Base-by-base conservation (phyloP, 1,139 yeast species). In the Schwanniomyces etchellsii region DNA sequence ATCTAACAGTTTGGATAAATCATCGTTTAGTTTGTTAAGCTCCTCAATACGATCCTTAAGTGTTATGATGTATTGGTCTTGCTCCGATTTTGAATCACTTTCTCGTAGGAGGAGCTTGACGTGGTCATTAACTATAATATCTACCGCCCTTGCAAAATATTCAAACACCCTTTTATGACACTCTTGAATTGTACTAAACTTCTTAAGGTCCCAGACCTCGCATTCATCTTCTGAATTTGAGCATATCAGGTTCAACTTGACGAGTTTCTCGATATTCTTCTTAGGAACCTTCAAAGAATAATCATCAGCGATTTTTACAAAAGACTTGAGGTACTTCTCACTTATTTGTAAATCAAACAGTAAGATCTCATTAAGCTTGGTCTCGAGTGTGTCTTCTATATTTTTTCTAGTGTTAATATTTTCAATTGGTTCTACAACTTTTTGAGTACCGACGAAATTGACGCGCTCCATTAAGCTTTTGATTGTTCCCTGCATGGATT, bases 131-230 rank as follows among this genome's bases (percentile, higher is more conserved):
- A 77, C 74, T 12, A 78, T 60, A 5, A 78, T 70, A 22, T 68
- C 74, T 4, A 74, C 68, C 0, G 84, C 86, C 30, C 77, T 57
- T 11, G 73, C 69, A 39, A 76, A 74, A 44, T 77, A 80, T 15
- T 69, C 70, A 40, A 74, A 69, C 1, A 79, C 57, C 0, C 80
- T 65, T 30, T 70, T 70, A 31, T 75, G 74, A 14, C 68, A 58
- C n/a, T 73, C 70, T 33, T 62, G 58, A 9, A 68, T 52, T 24
- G 51, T 43, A 11, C 48, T 53, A 26, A 62, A 43, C 29, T 66
- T 58, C 3, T 48, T 38, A 12, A 37, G 35, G 30, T 46, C 53
- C 42, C 43, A 44, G 16, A 22, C 27, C 3, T 27, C 4, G 36
- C 20, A 5, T 26, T 30, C 24, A 11, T 37, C 33, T 11, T 28